Evolutionary conservation across 1,284 basidiomycete species (phyloP).

Genomic region (Moesziomyces globuligerus): DNA sequence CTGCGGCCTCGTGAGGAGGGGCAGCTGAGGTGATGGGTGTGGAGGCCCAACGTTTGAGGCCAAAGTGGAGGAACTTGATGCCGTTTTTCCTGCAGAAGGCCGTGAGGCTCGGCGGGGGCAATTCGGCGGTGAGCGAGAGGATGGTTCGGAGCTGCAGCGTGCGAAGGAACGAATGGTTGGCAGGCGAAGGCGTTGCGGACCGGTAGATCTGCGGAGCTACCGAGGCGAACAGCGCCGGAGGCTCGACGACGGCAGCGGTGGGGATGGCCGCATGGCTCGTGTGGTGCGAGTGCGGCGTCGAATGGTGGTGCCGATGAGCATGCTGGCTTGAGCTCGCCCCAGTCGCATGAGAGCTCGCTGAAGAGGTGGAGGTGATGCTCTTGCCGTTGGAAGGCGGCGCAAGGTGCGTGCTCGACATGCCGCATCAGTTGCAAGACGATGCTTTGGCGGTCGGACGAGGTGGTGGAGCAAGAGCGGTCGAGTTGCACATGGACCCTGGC

Average conservation of each 20-base stretch:
- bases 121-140: conserved; percentile 58
- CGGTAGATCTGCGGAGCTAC: conserved; percentile 62
- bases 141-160: conserved; percentile 54
- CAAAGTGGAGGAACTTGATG: conserved; percentile 58
- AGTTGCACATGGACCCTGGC: conserved; percentile 13
- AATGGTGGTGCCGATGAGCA: conserved; percentile 16
- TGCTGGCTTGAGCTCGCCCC: neutral
- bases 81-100: conserved; percentile 42
- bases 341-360: neutral
- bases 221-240: conserved; percentile 53
- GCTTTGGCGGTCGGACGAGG: too few species aligned
- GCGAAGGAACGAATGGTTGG: conserved; percentile 47
- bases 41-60: conserved; percentile 22
- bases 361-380: conserved; percentile 3
- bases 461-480: conserved; percentile 1
- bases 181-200: conserved; percentile 39
- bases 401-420: conserved; percentile 27
- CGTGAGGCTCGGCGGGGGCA: conserved; percentile 45
- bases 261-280: conserved; percentile 30
- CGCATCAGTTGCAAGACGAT: too few species aligned
- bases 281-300: conserved; percentile 9
- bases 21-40: neutral
- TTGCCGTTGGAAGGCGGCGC: conserved; percentile 10
- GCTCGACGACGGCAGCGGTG: conserved; percentile 43
- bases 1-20: neutral